A percentile compares a stretch with the other conserved stretches of the same genome.
These are phyloP conservation scores for Coemansia sp. DNA, from an alignment of 192 early-diverging fungal species.

Conservation along the genomic window DNA sequence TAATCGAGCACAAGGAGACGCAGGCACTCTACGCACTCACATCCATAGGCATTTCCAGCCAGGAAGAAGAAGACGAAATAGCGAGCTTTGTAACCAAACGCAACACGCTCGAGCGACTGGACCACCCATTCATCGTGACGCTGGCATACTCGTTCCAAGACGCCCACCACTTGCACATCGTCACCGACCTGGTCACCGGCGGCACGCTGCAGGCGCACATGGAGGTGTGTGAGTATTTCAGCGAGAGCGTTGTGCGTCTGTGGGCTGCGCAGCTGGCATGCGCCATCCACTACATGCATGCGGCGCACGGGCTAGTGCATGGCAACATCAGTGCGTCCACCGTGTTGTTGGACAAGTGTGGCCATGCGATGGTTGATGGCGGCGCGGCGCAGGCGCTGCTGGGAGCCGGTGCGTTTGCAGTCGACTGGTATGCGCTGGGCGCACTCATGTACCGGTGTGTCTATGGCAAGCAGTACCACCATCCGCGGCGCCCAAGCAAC, in stretches of 20 bases:
- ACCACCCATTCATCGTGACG: slow-evolving; percentile 78
- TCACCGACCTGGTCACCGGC: slow-evolving; percentile 87
- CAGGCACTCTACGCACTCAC: slow-evolving; percentile 84
- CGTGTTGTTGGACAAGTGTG: slow-evolving; percentile 65
- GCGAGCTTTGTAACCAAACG: slow-evolving; percentile 75
- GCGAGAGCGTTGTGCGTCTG: slow-evolving; percentile 74
- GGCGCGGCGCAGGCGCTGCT: slow-evolving; percentile 78
- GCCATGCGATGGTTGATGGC: slow-evolving; percentile 83
- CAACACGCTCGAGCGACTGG: slow-evolving; percentile 77
- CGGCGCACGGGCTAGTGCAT: slow-evolving; percentile 75
- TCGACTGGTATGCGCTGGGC: slow-evolving; percentile 95
- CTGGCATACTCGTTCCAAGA: slow-evolving; percentile 94
- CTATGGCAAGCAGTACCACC: slow-evolving; percentile 64
- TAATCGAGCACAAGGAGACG: slow-evolving; percentile 82
- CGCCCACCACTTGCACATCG: slow-evolving; percentile 86
- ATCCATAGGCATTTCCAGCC: slow-evolving; percentile 59
- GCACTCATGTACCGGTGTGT: slow-evolving; percentile 83
- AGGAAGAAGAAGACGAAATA: slow-evolving; percentile 59
- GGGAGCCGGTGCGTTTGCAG: slow-evolving; percentile 75
- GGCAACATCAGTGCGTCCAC: slow-evolving; percentile 89
- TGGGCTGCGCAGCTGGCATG: slow-evolving; percentile 88
- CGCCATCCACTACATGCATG: slow-evolving; percentile 81
- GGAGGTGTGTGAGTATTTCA: slow-evolving; percentile 23
- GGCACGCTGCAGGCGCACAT: slow-evolving; percentile 83
- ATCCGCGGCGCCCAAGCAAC: slow-evolving; percentile 46